Evolutionary conservation across 108 stramenopile species (phyloP).

Genomic region (Nitzschia sp.): DNA sequence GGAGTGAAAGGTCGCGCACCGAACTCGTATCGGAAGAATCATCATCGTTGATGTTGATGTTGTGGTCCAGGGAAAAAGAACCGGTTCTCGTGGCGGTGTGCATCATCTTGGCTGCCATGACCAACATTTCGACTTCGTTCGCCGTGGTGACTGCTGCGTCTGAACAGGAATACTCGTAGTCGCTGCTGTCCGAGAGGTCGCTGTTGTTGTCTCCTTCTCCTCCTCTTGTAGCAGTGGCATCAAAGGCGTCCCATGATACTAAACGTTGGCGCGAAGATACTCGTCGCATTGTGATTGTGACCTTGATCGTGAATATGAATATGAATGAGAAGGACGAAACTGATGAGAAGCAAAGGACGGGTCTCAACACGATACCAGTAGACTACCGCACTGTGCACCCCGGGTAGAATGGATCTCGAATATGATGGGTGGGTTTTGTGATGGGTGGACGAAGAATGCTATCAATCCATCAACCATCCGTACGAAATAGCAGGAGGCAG

Average conservation of each 20-base stretch:
- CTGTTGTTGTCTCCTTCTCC: neutral
- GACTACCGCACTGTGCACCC: no score
- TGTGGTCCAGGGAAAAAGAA: neutral
- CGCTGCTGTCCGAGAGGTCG: conserved; percentile 19
- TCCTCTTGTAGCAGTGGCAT: no score
- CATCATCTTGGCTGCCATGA: neutral
- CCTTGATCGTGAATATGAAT: no score
- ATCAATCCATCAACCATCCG: no score
- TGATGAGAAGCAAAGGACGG: neutral
- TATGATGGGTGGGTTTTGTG: no score
- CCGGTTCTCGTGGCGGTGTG: neutral
- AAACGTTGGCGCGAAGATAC: conserved; percentile 53
- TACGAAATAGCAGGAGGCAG: no score
- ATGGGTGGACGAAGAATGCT: no score
- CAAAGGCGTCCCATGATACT: conserved; percentile 58
- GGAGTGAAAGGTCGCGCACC: no score
- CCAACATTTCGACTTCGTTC: neutral
- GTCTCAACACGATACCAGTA: no score
- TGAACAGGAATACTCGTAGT: neutral
- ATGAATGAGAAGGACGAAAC: neutral
- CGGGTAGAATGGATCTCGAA: no score
- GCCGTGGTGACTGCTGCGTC: no score
- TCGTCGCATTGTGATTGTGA: conserved; percentile 24
- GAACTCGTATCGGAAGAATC: neutral
- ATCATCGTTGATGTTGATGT: no score